Base-by-base conservation (phyloP, 2,329 filamentous ascomycete species). In the Ascochyta lentis region DNA sequence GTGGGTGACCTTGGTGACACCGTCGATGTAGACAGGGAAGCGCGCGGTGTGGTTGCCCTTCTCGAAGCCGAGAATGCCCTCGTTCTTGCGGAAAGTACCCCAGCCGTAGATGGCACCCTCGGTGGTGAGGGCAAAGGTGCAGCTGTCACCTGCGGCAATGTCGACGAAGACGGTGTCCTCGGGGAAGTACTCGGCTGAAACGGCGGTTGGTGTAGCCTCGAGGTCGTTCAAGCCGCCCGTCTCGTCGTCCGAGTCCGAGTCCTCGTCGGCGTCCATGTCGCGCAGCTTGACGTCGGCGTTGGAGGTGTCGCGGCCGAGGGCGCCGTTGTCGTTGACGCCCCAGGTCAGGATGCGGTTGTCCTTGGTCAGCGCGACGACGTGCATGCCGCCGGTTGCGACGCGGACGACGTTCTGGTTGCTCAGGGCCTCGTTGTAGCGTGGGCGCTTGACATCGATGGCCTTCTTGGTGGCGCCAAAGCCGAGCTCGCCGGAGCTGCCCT, bases 261-360 rank as follows among this genome's bases (percentile, higher is more conserved):
- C 72, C 3, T 63, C 64, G 19, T 85, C 74, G 12, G 77, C 79
- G 37, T 80, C 79, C 45, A 83, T 78, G 54, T 84, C 81, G 60
- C 79, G 80, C 66, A 83, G 76, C 49, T 86, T 86, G 44, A 88
- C 88, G 2, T 88, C 84, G 4, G 60, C 71, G 82, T 87, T 89
- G 12, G 78, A 78, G 3, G 89, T 93, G 70, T 90, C 84, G 69
- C 91, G 83, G 38, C 91, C 91, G 34, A 96, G 83, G 8, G 91
- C 90, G 60, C 89, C 89, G 69, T 92, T 87, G 70, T 96, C 91
- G 71, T 95, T 95, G 65, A 95, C 91, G 49, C 91, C 91, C 91
- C 91, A 96, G 26, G 90, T 92, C 49, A 92, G 79, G 64, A 96
- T 89, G 77, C 87, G 88, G 80, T 92, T 91, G 74, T 94, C 89